These are phyloP conservation scores for Effrenium voratum DNA, from an alignment of 73 alveolate species.

Conservation along the genomic window DNA sequence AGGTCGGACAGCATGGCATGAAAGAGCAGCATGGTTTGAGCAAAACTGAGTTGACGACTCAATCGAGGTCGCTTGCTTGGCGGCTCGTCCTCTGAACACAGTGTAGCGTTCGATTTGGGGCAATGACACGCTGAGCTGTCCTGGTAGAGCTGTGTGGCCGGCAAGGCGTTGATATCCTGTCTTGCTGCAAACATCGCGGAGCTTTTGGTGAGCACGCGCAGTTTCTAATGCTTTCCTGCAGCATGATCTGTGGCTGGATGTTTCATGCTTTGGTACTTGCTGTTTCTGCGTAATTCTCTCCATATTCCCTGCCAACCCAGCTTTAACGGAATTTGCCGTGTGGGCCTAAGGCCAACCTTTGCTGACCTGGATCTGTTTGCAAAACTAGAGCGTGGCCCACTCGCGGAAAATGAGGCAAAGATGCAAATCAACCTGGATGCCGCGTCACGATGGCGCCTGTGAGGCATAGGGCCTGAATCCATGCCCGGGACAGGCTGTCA, in stretches of 20 bases:
- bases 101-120: too few relatives aligned
- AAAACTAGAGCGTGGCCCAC: too few relatives aligned
- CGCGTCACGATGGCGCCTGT: too few relatives aligned
- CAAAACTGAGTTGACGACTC: not conserved
- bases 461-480: too few relatives aligned
- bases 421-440: too few relatives aligned
- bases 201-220: not conserved
- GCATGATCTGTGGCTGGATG: not conserved
- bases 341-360: not conserved
- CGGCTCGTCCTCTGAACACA: not conserved
- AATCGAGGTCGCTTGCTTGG: not conserved
- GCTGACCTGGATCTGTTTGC: too few relatives aligned
- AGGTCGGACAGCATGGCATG: too few relatives aligned
- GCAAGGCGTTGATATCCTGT: not conserved
- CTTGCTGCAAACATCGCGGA: not conserved
- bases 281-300: too few relatives aligned
- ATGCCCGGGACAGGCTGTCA: too few relatives aligned
- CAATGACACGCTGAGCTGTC: too few relatives aligned
- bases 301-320: not conserved
- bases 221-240: not conserved
- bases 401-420: too few relatives aligned
- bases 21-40: not conserved
- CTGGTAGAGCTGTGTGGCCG: conserved; percentile 21
- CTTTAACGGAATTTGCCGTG: not conserved
- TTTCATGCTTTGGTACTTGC: too few relatives aligned